Percentiles rank a stretch among this genome's conserved stretches.
Conservation (phyloP, 495 filamentous ascomycete species). For the Penicillium ochrochloron region DNA sequence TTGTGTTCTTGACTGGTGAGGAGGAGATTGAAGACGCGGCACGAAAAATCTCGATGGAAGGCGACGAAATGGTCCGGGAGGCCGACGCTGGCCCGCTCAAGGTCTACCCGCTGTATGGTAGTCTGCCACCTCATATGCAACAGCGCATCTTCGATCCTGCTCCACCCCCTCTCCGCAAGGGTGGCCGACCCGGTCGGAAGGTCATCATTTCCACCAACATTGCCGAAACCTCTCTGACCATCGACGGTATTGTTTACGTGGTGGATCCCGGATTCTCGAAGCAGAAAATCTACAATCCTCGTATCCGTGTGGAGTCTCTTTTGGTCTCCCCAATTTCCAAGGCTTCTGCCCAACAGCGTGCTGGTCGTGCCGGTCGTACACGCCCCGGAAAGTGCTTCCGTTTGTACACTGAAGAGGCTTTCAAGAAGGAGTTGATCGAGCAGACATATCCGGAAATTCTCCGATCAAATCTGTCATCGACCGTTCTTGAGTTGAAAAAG, state of each 20-base stretch:
- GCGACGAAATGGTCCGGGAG: slow-evolving; percentile 87
- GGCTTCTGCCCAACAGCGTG: slow-evolving; percentile 96
- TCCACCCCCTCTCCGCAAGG: slow-evolving; percentile 69
- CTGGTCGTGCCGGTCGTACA: slow-evolving; percentile 98
- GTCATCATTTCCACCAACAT: slow-evolving; percentile 97
- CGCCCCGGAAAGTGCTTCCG: slow-evolving; percentile 97
- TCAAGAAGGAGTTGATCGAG: slow-evolving; percentile 97
- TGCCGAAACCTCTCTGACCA: slow-evolving; percentile 95
- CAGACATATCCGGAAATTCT: slow-evolving; percentile 96
- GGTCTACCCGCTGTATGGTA: slow-evolving; percentile 93
- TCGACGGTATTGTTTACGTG: slow-evolving; percentile 98
- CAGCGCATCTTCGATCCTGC: slow-evolving; percentile 94
- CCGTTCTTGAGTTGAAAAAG: slow-evolving; percentile 96
- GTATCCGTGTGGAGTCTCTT: slow-evolving; percentile 93
- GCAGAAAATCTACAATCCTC: slow-evolving; percentile 99
- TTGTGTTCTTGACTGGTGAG: slow-evolving; percentile 96
- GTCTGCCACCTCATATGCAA: slow-evolving; percentile 87
- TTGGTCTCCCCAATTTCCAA: slow-evolving; percentile 96
- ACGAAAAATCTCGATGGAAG: slow-evolving; percentile 87
- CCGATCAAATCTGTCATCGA: slow-evolving; percentile 90
- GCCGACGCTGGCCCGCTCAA: slow-evolving; percentile 87
- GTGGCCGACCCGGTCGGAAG: slow-evolving; percentile 90
- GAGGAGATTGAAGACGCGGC: slow-evolving; percentile 98
- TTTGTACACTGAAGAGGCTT: slow-evolving; percentile 92
- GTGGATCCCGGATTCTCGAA: slow-evolving; percentile 99